Conservation (phyloP, 1,284 basidiomycete genomes). For the Heterobasidion occidentale region DNA sequence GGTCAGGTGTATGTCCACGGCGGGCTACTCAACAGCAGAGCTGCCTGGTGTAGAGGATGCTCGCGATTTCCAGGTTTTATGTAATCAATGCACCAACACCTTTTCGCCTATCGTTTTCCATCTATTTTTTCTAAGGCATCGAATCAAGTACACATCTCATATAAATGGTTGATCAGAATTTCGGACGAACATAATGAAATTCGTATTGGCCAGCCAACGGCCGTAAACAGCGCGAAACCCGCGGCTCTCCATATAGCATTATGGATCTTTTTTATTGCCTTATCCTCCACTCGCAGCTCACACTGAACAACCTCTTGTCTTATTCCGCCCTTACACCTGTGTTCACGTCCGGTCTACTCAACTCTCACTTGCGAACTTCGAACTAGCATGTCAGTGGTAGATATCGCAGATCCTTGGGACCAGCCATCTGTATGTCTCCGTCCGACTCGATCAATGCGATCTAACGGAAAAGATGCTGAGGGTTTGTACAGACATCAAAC, state of each 20-base stretch:
- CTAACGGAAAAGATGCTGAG: neutral
- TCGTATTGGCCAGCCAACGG: no score
- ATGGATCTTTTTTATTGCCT: neutral
- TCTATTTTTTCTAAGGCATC: no score
- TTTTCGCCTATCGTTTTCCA: no score
- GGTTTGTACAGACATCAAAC: neutral
- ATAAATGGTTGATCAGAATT: no score
- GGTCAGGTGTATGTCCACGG: no score
- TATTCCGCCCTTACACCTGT: neutral
- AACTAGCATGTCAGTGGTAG: neutral
- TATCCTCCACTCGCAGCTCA: neutral
- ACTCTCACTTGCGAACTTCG: neutral
- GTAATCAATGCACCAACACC: no score
- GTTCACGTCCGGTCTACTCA: neutral
- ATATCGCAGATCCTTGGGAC: neutral
- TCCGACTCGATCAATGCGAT: neutral
- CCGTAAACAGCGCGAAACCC: neutral
- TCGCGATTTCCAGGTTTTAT: no score
- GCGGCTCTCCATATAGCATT: neutral
- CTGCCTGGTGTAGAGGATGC: no score
- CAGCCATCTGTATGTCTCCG: neutral
- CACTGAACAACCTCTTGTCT: neutral
- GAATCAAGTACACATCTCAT: no score
- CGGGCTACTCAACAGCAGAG: no score
- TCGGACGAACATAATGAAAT: no score